phyloP scores from a whole-genome alignment of 192 early-diverging fungal species.

The Backusella morwellensis region DNA sequence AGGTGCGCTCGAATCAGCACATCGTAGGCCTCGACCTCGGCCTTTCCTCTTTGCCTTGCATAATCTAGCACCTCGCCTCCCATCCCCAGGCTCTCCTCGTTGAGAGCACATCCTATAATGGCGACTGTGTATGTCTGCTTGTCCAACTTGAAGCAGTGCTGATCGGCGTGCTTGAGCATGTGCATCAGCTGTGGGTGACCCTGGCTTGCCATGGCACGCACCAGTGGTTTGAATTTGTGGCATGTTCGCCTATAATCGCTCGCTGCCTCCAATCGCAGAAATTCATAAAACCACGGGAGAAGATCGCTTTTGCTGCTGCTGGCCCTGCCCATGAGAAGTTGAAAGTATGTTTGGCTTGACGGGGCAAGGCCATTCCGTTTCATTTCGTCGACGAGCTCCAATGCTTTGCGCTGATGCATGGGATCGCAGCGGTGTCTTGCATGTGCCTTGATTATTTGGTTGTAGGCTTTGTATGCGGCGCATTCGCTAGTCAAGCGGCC shows the following conservation, averaged over 20 bases:
- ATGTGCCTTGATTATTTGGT: not conserved
- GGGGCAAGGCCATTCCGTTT: not conserved
- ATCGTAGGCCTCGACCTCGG: not conserved
- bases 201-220: not conserved
- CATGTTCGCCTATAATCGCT: not conserved
- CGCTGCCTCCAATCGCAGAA: not conserved
- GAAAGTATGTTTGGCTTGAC: not conserved
- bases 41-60: not conserved
- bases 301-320: not conserved
- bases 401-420: not conserved
- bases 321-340: not conserved
- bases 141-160: not conserved
- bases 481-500: not conserved
- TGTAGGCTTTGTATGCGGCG: not conserved
- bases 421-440: not conserved
- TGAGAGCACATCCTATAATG: not conserved
- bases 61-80: not conserved
- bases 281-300: not conserved
- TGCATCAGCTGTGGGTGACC: not conserved
- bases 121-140: not conserved
- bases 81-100: not conserved
- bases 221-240: not conserved
- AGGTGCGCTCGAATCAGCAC: not conserved
- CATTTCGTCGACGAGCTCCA: not conserved
- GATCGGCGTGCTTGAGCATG: not conserved